Evolutionary conservation across 257 asterid species (phyloP), one percentile per base, ranked within the genome.

Genomic region (Solanum clarkiae): DNA sequence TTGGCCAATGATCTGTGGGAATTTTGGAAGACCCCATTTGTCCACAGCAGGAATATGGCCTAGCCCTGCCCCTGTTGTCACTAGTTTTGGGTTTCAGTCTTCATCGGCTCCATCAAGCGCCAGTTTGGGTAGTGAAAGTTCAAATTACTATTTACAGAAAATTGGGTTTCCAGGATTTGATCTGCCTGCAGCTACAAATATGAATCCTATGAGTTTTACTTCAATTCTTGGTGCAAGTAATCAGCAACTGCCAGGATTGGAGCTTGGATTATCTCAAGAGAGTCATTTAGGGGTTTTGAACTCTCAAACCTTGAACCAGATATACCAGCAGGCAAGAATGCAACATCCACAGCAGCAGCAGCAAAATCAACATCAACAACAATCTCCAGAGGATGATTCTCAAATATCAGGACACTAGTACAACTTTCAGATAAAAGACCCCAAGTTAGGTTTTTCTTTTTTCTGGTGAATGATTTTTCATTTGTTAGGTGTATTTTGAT

Each of bases 191-290:
- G 47, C 87, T 1, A 90, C 89, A 42, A 90, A 89, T 32, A 84
- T 91, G 85, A 92, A 92, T 63, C 84, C 85, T 9, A 88, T 92
- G 93, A 91, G 93, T 85, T 94, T 93, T 84, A 86, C 90, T 53
- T 93, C 95, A 55, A 90, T 94, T 86, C 66, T 93, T 88, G 93
- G 94, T 47, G 89, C 82, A 10, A 89, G 42, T 66, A 60, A 60
- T 17, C 94, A 89, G 66, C 62, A 91, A 75, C 88, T 89, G 45
- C 97, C 97, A 70, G 98, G 95, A 42, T 90, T 94, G 86, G 97
- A 93, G 83, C 94, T 94, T 5, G 97, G 98, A 44, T 72, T 94
- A 16, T 88, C 98, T 36, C 97, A 94, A 79, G 98, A 94, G 79
- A 95, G 93, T 44, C 94, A 92, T 80, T 71, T 92, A 54, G 97